These are phyloP conservation scores for Trichoderma reesei DNA, from an alignment of 495 filamentous ascomycete genomes.

Conservation along the genomic window DNA sequence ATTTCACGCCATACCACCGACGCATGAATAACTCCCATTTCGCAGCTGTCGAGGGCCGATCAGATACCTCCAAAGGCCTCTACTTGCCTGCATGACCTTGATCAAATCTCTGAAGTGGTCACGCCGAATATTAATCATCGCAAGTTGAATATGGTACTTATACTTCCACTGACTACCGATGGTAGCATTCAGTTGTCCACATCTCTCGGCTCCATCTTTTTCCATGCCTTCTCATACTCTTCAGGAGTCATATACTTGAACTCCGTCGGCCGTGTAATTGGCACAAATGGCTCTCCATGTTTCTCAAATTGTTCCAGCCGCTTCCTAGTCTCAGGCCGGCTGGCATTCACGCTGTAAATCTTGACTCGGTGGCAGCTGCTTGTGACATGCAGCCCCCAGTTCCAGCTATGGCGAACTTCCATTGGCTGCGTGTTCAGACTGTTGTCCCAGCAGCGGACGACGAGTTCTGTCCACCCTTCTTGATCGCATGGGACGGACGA, in stretches of 20 bases:
- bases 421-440: slow-evolving; percentile 39
- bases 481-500: slow-evolving; percentile 44
- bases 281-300: neutral
- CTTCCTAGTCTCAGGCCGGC: neutral
- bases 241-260: neutral
- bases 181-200: neutral
- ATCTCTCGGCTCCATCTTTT: neutral
- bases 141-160: too few relatives aligned
- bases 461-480: slow-evolving; percentile 50
- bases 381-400: neutral
- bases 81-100: too few relatives aligned
- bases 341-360: neutral
- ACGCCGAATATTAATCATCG: too few relatives aligned
- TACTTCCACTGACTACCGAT: too few relatives aligned
- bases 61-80: too few relatives aligned
- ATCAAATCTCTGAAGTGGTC: too few relatives aligned
- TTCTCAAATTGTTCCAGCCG: neutral
- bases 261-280: neutral
- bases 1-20: neutral
- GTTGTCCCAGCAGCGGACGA: slow-evolving; percentile 48
- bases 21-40: too few relatives aligned
- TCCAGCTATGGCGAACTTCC: slow-evolving; percentile 25
- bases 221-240: neutral
- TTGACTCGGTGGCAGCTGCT: neutral
- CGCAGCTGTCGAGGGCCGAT: too few relatives aligned